phyloP scores from a whole-genome alignment of 257 asterid genomes.

The Nicotiana tomentosiformis region DNA sequence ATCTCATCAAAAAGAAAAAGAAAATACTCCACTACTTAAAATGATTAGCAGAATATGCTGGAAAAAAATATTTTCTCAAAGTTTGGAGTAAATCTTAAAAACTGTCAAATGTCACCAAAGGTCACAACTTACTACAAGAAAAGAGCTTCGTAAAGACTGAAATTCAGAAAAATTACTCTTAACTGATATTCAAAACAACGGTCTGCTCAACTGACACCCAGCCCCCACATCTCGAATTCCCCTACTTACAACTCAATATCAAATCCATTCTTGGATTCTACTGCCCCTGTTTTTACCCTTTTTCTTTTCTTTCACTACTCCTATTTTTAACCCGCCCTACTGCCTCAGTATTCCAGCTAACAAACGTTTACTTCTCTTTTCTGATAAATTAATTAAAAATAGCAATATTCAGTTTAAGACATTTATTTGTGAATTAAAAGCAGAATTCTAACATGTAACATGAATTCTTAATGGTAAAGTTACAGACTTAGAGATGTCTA shows the following conservation, averaged over 20 bases:
- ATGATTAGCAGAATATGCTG: too few relatives aligned
- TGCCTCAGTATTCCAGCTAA: neutral
- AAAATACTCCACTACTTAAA: too few relatives aligned
- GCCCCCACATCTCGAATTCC: neutral
- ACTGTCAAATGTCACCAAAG: neutral
- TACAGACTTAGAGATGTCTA: too few relatives aligned
- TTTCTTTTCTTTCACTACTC: neutral
- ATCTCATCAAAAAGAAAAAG: too few relatives aligned
- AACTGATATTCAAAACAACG: neutral
- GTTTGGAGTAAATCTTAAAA: neutral
- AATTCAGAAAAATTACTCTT: neutral
- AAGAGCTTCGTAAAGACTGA: neutral
- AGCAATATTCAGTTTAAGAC: neutral
- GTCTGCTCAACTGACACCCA: neutral
- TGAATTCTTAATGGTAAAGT: too few relatives aligned
- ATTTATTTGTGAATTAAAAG: neutral
- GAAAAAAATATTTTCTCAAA: too few relatives aligned
- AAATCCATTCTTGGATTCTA: neutral
- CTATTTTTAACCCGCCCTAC: too few relatives aligned
- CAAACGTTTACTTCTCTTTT: neutral
- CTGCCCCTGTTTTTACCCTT: neutral
- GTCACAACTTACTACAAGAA: neutral
- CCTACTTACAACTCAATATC: neutral
- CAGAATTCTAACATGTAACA: neutral
- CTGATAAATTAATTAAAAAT: neutral